A percentile compares a stretch with the other conserved stretches of the same genome.
These are phyloP conservation scores for Talinum fruticosum DNA, from an alignment of 148 eudicot genomes.

Conservation along the genomic window DNA sequence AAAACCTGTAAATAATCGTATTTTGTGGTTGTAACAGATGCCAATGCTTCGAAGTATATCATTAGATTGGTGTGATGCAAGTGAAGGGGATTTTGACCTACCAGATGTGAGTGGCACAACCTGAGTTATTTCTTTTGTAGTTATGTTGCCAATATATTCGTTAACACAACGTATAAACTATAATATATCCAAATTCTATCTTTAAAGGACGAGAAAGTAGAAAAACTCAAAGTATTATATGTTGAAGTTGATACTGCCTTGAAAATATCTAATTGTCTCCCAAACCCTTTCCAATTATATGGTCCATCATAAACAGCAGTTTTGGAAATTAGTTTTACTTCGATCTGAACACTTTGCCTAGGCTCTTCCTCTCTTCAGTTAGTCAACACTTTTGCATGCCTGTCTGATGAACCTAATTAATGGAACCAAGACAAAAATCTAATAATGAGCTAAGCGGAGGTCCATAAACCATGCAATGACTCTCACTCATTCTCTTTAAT, in stretches of 20 bases:
- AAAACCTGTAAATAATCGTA: background rate
- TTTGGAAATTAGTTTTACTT: too few relatives aligned
- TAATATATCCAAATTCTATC: too few relatives aligned
- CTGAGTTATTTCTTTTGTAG: too few relatives aligned
- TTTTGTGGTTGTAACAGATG: slow-evolving; percentile 44
- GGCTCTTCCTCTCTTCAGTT: too few relatives aligned
- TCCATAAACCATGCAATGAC: background rate
- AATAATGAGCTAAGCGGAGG: background rate
- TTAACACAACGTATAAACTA: too few relatives aligned
- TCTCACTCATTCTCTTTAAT: background rate
- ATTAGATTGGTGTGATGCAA: slow-evolving; percentile 78
- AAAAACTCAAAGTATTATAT: too few relatives aligned
- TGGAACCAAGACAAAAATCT: background rate
- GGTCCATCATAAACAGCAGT: too few relatives aligned
- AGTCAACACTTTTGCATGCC: too few relatives aligned
- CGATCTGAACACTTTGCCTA: too few relatives aligned
- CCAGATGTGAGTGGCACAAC: slow-evolving; percentile 53
- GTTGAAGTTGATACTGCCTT: background rate
- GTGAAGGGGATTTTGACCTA: slow-evolving; percentile 64
- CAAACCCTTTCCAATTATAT: too few relatives aligned
- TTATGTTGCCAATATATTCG: background rate
- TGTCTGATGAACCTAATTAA: background rate
- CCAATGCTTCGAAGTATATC: slow-evolving; percentile 87
- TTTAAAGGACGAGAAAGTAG: too few relatives aligned
- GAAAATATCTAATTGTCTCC: background rate